A percentile compares a stretch with the other conserved stretches of the same genome.
These are phyloP conservation scores for Auricularia cornea DNA, from an alignment of 768 basidiomycete species.

Conservation along the genomic window DNA sequence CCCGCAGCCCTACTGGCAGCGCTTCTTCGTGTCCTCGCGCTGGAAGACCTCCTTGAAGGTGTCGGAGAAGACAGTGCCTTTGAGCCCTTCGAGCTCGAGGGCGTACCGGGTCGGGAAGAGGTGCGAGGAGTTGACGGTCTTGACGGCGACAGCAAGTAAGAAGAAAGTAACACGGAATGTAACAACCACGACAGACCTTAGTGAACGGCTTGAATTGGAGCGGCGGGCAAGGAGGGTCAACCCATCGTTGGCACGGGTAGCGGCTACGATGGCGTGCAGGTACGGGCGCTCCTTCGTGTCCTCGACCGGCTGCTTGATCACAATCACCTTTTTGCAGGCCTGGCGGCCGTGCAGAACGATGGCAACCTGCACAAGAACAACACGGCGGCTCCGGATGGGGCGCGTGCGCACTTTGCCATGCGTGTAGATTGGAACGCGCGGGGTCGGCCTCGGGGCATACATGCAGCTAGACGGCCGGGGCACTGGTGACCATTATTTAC, in stretches of 20 bases:
- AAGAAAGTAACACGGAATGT: too few species aligned
- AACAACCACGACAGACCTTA: slow-evolving; percentile 53
- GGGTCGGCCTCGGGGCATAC: not conserved
- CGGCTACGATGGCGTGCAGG: slow-evolving; percentile 96
- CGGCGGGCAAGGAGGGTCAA: slow-evolving; percentile 83
- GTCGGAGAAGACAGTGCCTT: slow-evolving; percentile 73
- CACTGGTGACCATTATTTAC: slow-evolving; percentile 14
- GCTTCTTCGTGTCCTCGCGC: slow-evolving; percentile 90
- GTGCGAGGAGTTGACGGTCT: slow-evolving; percentile 97
- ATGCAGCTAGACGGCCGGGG: not conserved
- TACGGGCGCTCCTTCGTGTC: slow-evolving; percentile 94
- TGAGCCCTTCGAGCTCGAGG: slow-evolving; percentile 90
- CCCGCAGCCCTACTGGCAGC: slow-evolving; percentile 81
- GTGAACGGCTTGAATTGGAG: slow-evolving; percentile 99
- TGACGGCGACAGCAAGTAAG: not conserved
- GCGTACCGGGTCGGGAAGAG: slow-evolving; percentile 99
- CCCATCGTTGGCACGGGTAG: slow-evolving; percentile 98
- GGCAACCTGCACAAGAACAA: slow-evolving; percentile 51
- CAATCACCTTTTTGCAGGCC: slow-evolving; percentile 98
- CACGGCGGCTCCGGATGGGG: not conserved
- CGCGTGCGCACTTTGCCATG: slow-evolving; percentile 76
- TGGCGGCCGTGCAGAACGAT: slow-evolving; percentile 98
- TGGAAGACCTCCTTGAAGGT: slow-evolving; percentile 98
- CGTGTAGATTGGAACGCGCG: slow-evolving; percentile 72
- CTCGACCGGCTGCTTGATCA: slow-evolving; percentile 96